Conservation (phyloP, 2,329 filamentous ascomycete genomes). For the Verticillium albo-atrum region DNA sequence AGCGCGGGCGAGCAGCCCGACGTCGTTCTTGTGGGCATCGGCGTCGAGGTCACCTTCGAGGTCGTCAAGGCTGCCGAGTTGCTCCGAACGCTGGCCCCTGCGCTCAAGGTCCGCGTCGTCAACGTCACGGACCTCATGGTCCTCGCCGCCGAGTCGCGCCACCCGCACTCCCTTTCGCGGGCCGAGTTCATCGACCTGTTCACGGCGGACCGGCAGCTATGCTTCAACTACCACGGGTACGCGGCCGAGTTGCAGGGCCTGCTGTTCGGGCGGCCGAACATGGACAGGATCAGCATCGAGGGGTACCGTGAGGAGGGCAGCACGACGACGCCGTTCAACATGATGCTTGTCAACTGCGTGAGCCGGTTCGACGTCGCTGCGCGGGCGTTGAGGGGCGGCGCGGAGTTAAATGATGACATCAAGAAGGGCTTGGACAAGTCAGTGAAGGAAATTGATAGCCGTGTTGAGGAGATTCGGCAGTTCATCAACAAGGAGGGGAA, state of each 20-base stretch:
- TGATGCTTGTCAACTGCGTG: constrained; percentile 61
- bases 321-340: constrained; percentile 65
- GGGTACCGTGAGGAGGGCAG: constrained; percentile 62
- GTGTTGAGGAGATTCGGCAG: constrained; percentile 42
- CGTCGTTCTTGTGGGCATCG: constrained; percentile 60
- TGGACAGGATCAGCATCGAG: constrained; percentile 49
- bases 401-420: constrained; percentile 42
- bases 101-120: constrained; percentile 54
- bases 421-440: constrained; percentile 37
- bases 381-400: constrained; percentile 45
- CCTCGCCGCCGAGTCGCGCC: constrained; percentile 46
- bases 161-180: constrained; percentile 53
- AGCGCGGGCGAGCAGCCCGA: constrained; percentile 52
- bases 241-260: constrained; percentile 55
- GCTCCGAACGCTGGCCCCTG: constrained; percentile 42
- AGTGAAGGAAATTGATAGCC: constrained; percentile 40
- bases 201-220: constrained; percentile 47
- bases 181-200: constrained; percentile 53
- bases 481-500: constrained; percentile 49
- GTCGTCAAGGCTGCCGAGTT: constrained; percentile 57
- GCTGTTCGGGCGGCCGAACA: constrained; percentile 50
- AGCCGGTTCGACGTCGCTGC: constrained; percentile 56
- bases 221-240: constrained; percentile 68
- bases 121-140: constrained; percentile 67
- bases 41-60: constrained; percentile 62